Evolutionary conservation across 148 eudicot species (phyloP).

Genomic region (Bassia scoparia): DNA sequence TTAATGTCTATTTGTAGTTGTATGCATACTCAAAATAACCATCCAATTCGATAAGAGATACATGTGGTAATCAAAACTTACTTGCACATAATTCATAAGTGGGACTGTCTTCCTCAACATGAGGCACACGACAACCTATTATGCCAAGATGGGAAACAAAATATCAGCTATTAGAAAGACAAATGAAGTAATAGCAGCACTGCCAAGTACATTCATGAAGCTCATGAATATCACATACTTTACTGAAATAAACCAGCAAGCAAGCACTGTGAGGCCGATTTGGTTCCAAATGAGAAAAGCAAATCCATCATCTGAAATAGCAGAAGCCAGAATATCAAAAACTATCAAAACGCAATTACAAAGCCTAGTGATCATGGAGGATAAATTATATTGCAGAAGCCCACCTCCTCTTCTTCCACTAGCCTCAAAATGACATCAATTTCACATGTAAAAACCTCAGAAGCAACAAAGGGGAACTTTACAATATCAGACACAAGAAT

Average conservation of each 20-base stretch:
- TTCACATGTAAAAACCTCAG: conserved; percentile 95
- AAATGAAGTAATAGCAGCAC: background rate
- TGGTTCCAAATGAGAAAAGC: conserved; percentile 93
- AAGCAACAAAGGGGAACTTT: conserved; percentile 95
- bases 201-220: background rate
- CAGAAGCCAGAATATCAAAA: conserved; percentile 15
- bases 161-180: conserved; percentile 13
- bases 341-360: background rate
- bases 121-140: conserved; percentile 89
- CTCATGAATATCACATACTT: conserved; percentile 39
- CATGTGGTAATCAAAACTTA: conserved; percentile 28
- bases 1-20: background rate
- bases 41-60: background rate
- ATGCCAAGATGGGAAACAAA: conserved; percentile 6
- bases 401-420: conserved; percentile 91
- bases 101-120: conserved; percentile 88
- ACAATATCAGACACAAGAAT: conserved; percentile 19
- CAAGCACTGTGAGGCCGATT: conserved; percentile 75
- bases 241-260: conserved; percentile 96
- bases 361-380: background rate
- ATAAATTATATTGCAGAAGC: conserved; percentile 15
- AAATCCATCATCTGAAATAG: conserved; percentile 72
- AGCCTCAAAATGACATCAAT: conserved; percentile 95
- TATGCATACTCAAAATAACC: background rate
- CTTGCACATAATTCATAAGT: conserved; percentile 94